Evolutionary conservation across 352 stramenopile species (phyloP), one percentile per base, ranked within the genome.

Genomic region (Phytophthora lateralis): DNA sequence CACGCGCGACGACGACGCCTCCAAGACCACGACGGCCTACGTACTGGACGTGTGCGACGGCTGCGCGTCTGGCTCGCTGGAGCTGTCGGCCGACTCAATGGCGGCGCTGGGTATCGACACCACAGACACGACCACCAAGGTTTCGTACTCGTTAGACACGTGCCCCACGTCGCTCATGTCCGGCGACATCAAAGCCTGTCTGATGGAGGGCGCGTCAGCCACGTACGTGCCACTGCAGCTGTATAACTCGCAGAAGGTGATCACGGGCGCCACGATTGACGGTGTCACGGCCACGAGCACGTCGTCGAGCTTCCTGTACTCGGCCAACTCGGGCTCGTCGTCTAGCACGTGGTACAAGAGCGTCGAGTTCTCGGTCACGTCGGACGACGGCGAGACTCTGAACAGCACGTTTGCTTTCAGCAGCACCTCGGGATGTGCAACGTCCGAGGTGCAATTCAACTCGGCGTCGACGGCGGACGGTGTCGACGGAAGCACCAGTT

Each of bases 181-280:
- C n/a, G 86, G 86, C 9, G 75, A 88, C 55, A 80, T 95, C 26
- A 85, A 86, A 57, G 86, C 84, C 38, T 95, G 86, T 58, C 60
- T 93, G 6, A 93, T 93, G 84, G 86, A 95, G 51, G 86, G 86
- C 34, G 81, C 80, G 21, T 91, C 82, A 18, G 76, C 76, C 32
- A 78, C 85, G 32, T 95, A 95, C 73, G 81, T 93, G 38, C 86
- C 86, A 35, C 66, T 95, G 43, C 84, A 95, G 72, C 87, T 93
- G 39, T 90, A 78, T 67, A 93, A 93, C 73, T 79, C 82, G 49
- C 74, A 89, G 54, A 89, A 90, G 55, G 70, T 89, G 15, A 89
- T 95, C 20, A 62, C 73, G 12, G 71, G 46, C 30, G 86, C 70
- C 30, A 85, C 69, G 32, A 91, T 93, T 46, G 80, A 86, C 49